These are phyloP conservation scores for Vaccinium macrocarpon DNA, from an alignment of 148 eudicot species.

Conservation along the genomic window DNA sequence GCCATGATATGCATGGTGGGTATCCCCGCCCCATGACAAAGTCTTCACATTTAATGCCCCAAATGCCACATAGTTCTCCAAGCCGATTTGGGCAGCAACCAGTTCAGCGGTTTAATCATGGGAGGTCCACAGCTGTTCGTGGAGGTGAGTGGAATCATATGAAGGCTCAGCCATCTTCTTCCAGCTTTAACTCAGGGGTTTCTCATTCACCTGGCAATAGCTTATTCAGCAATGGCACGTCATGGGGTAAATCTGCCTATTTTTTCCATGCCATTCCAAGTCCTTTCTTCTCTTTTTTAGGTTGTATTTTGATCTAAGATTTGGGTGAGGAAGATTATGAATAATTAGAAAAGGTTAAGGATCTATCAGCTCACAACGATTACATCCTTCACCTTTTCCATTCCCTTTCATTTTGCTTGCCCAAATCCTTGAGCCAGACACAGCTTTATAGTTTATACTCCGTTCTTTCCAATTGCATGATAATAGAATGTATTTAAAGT, in stretches of 20 bases:
- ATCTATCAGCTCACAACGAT: background rate
- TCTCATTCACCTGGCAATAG: constrained; percentile 49
- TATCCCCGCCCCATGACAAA: constrained; percentile 49
- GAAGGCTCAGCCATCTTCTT: constrained; percentile 40
- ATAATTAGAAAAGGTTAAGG: background rate
- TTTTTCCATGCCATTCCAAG: background rate
- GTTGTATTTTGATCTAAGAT: background rate
- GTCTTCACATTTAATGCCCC: constrained; percentile 46
- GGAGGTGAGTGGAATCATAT: constrained; percentile 59
- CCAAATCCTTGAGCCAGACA: background rate
- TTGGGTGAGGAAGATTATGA: background rate
- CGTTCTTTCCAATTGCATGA: background rate
- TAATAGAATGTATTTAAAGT: background rate
- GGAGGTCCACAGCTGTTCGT: constrained; percentile 45
- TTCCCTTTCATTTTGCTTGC: background rate
- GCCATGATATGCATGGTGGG: constrained; percentile 43
- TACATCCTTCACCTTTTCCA: constrained; percentile 1
- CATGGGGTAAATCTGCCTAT: constrained; percentile 50
- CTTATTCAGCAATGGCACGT: constrained; percentile 38
- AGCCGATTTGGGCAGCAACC: constrained; percentile 76
- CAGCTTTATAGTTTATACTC: background rate
- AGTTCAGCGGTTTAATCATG: constrained; percentile 53
- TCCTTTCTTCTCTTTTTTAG: background rate
- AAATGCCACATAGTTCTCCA: constrained; percentile 59
- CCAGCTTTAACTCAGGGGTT: constrained; percentile 45